Conservation (phyloP, 176 grass and related monocot genomes). For the Poa pratensis region DNA sequence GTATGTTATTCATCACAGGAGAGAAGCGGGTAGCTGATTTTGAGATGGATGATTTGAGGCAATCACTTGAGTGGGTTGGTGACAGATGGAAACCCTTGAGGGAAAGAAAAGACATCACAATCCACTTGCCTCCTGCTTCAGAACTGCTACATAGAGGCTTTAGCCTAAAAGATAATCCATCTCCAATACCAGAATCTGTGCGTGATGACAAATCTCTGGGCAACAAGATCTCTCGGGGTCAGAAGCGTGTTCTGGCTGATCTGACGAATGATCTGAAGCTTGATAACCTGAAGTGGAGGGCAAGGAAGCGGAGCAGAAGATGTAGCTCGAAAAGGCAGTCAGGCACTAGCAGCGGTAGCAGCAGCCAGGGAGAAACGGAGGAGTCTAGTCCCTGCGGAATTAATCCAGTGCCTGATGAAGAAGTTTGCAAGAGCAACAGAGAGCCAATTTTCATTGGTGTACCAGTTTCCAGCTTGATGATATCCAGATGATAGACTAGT, state of each 20-base stretch:
- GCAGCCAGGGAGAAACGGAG: constrained; percentile 51
- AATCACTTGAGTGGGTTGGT: constrained; percentile 76
- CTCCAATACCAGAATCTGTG: constrained; percentile 32
- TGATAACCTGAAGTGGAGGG: constrained; percentile 71
- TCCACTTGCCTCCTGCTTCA: constrained; percentile 27
- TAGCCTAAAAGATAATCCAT: neutral
- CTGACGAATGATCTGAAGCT: constrained; percentile 63
- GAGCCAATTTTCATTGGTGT: constrained; percentile 56
- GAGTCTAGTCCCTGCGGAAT: constrained; percentile 46
- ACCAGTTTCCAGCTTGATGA: constrained; percentile 67
- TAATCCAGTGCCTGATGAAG: constrained; percentile 54
- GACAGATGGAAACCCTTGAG: constrained; percentile 68
- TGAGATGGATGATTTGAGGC: constrained; percentile 56
- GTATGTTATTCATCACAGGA: constrained; percentile 45
- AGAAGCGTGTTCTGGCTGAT: constrained; percentile 45
- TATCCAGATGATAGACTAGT: constrained; percentile 63
- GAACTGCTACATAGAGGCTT: neutral
- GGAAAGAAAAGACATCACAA: constrained; percentile 57
- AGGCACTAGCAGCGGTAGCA: constrained; percentile 60
- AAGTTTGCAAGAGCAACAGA: constrained; percentile 70
- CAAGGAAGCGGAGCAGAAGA: constrained; percentile 71
- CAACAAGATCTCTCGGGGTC: constrained; percentile 38
- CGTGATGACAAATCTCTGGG: constrained; percentile 34
- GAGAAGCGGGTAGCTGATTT: constrained; percentile 68
- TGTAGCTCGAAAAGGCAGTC: constrained; percentile 58